Conservation (phyloP, 768 basidiomycete species). For the Dentipellis sp. region DNA sequence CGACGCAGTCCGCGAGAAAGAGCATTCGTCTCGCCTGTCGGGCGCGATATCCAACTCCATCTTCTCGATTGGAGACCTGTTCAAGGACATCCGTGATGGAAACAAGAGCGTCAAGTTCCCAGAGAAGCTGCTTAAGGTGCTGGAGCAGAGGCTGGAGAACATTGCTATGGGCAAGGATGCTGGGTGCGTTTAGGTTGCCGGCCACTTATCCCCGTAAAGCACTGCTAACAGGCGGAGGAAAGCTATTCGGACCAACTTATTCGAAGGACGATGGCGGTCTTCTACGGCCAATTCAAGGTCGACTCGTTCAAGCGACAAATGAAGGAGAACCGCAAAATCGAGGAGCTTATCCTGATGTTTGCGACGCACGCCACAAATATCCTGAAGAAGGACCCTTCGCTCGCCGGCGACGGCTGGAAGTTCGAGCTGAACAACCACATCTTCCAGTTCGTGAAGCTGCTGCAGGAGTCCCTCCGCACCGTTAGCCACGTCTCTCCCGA, state of each 20-base stretch:
- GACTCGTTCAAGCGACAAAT: constrained; percentile 82
- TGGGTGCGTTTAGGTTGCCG: constrained; percentile 44
- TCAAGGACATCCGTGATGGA: constrained; percentile 70
- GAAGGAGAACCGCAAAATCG: constrained; percentile 95
- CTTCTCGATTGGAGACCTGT: constrained; percentile 64
- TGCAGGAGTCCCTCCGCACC: constrained; percentile 68
- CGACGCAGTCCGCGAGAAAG: constrained; percentile 37
- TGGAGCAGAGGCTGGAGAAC: constrained; percentile 83
- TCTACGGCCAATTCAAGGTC: constrained; percentile 84
- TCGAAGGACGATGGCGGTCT: constrained; percentile 83
- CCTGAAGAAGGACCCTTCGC: constrained; percentile 81
- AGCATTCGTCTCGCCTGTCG: constrained; percentile 60
- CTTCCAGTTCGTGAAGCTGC: constrained; percentile 75
- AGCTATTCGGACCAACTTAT: constrained; percentile 89
- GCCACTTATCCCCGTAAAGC: background rate
- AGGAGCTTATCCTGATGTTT: constrained; percentile 94
- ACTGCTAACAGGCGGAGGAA: constrained; percentile 1
- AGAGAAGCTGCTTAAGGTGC: constrained; percentile 83
- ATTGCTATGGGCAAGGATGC: constrained; percentile 92
- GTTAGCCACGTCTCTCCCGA: constrained; percentile 79
- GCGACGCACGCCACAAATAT: constrained; percentile 84
- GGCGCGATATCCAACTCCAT: constrained; percentile 48
- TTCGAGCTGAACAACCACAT: constrained; percentile 89
- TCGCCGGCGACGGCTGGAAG: constrained; percentile 88
- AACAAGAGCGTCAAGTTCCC: constrained; percentile 88